Percentiles rank a stretch among this genome's conserved stretches.
These are phyloP conservation scores for Curvularia sp. DNA, from an alignment of 2,329 filamentous ascomycete species.

Conservation along the genomic window DNA sequence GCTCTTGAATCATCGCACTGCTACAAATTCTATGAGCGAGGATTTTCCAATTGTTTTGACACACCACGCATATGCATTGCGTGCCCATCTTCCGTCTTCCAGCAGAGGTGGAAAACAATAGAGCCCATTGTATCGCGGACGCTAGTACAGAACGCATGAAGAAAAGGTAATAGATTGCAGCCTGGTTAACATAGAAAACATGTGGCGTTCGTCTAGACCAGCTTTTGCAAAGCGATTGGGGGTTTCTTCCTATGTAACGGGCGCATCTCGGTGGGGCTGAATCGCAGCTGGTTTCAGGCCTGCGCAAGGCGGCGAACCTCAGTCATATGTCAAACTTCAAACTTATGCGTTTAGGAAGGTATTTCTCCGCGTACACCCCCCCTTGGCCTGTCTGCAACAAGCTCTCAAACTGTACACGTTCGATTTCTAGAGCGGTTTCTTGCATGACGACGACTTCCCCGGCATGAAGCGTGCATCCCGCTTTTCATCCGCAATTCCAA, in stretches of 20 bases:
- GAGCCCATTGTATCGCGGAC: not conserved
- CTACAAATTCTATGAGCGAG: not conserved
- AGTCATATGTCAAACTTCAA: constrained; percentile 34
- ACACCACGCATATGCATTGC: not conserved
- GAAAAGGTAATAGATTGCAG: not conserved
- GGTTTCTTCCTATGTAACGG: not conserved
- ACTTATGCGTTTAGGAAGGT: constrained; percentile 48
- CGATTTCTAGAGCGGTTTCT: constrained; percentile 32
- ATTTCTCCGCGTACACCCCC: constrained; percentile 28
- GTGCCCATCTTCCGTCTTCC: not conserved
- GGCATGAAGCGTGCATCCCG: constrained; percentile 30
- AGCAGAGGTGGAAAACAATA: not conserved
- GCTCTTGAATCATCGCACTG: not conserved
- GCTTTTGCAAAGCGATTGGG: not conserved
- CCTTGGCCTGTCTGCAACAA: constrained; percentile 44
- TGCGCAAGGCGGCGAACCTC: constrained; percentile 31
- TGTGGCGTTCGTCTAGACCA: constrained; percentile 5
- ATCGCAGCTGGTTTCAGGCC: constrained; percentile 43
- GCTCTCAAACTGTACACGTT: constrained; percentile 45
- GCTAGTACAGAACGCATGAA: not conserved
- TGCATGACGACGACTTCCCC: constrained; percentile 28
- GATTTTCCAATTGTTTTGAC: not conserved
- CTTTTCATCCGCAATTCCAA: constrained; percentile 19
- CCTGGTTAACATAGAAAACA: not conserved
- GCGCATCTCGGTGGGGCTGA: constrained; percentile 34